Percentiles rank a stretch among this genome's conserved stretches.
phyloP scores from a whole-genome alignment of 306 rosid genomes.

The Fagus crenata region DNA sequence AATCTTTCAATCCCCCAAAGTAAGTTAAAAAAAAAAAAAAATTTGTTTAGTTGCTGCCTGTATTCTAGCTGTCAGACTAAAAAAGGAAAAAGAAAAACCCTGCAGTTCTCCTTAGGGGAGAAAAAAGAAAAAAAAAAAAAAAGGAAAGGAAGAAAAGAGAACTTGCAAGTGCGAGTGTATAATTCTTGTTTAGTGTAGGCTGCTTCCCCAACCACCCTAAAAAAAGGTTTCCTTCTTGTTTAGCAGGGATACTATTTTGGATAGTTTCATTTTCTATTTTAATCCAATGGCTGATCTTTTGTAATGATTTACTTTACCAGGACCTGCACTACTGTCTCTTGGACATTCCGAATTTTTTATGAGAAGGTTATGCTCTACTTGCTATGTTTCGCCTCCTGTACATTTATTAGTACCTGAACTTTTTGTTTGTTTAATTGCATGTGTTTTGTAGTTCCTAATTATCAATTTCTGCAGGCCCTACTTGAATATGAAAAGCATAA shows the following conservation, averaged over 20 bases:
- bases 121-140: not conserved
- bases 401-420: not conserved
- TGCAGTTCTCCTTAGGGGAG: not conserved
- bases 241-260: not conserved
- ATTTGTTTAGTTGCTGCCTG: not conserved
- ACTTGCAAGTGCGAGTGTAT: not conserved
- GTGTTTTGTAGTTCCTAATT: not conserved
- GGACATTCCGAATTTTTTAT: constrained; percentile 96
- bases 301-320: constrained; percentile 37
- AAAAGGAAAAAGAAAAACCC: not conserved
- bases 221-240: not conserved
- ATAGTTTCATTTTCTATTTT: not conserved
- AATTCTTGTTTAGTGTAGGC: not conserved
- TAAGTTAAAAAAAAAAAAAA: constrained; percentile 40
- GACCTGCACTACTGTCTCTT: constrained; percentile 98
- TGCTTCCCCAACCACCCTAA: not conserved
- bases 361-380: constrained; percentile 68
- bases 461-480: constrained; percentile 63
- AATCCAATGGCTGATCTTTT: constrained; percentile 14
- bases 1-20: constrained; percentile 97
- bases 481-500: constrained; percentile 96
- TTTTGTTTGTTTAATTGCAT: not conserved
- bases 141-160: not conserved
- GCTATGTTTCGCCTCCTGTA: not conserved
- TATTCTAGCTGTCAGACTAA: not conserved